Evolutionary conservation across 352 stramenopile species (phyloP), one percentile per base, ranked within the genome.

Genomic region (Globisporangium barbulae): DNA sequence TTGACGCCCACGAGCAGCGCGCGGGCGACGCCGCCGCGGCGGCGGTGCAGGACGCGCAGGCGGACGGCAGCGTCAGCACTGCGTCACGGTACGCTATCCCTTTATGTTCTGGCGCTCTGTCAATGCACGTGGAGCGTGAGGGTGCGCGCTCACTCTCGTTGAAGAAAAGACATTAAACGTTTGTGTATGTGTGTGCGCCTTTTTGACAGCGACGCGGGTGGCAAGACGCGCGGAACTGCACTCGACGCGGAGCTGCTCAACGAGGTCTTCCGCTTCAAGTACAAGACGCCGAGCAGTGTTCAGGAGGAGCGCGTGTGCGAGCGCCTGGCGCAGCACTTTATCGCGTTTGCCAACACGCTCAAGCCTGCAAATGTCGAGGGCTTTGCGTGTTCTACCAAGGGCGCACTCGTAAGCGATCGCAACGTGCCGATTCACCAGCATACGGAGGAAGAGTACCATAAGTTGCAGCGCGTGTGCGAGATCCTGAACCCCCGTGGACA

Each of bases 231-330:
- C 13, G 30, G 30, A 6, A 12, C 15, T 7, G 28, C 33, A 12
- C n/a, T 42, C 28, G 50, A 56, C 3, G 28, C 44, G 17, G 44
- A 30, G 44, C n/a, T 67, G 2, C 53, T 81, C 8, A 71, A 73
- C 44, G 67, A 64, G 13, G 41, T 83, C 1, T 80, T 87, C 42
- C 73, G 73, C 35, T 84, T 83, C 54, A 75, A 74, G 63, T 61
- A 77, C 63, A 66, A 78, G 44, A 12, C 42, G 3, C 73, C 78
- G 9, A 80, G 65, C 28, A 33, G 65, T 1, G 33, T 53, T 10
- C 78, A 84, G 54, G 53, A 71, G 10, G 67, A 44, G 25, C 37
- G 30, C 2, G 55, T 63, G 12, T 78, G 75, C 50, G n/a, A 41
- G 3, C 31, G 37, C 25, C 53, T 84, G 30, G 31, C 53, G 4